Base-by-base conservation (phyloP, 1,284 basidiomycete genomes). In the Binderoboletus segoi region DNA sequence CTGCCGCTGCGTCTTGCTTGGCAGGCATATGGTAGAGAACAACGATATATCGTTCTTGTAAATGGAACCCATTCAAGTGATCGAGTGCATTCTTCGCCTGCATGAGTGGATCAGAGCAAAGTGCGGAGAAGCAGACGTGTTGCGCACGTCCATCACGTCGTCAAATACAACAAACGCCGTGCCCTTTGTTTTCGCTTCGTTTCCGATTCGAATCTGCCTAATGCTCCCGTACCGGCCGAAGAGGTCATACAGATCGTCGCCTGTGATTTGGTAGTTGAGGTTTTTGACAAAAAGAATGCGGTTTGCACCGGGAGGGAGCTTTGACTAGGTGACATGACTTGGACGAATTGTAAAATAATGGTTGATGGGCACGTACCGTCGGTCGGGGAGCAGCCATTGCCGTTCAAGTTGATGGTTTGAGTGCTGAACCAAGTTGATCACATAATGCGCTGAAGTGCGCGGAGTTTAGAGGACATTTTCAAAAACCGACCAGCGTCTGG, bases 171-270 rank as follows among this genome's bases (percentile, higher is more conserved):
- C 91, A 69, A 96, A 99, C 0, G 96, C 97, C 13, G 96, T 98
- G 21, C 96, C 96, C 68, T 92, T 93, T 28, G 94, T 93, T 77
- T 98, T 98, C 56, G 83, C 79, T 67, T 96, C 93, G 63, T 88
- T 95, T 46, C 96, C 96, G 63, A 98, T 85, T 54, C 96, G 86
- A 64, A 99, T 90, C 75, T 99, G 96, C 43, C 96, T 88, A 68
- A 99, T 94, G 63, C 93, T 93, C 43, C 96, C 96, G 78, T 99
- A 99, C 61, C 94, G 91, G 54, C 96, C 96, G 70, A 99, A 99
- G 57, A 99, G 82, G 76, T 99, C 96, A 75, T 98, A 98, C 61
- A 98, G 76, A 73, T 98, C 96, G 57, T 94, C 88, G 47, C 94
- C 96, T 43, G 87, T 91, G 65, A 96, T 98, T 73, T 90, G 89